These are phyloP conservation scores for Fraxinus americana DNA, from an alignment of 257 asterid genomes.

Conservation along the genomic window DNA sequence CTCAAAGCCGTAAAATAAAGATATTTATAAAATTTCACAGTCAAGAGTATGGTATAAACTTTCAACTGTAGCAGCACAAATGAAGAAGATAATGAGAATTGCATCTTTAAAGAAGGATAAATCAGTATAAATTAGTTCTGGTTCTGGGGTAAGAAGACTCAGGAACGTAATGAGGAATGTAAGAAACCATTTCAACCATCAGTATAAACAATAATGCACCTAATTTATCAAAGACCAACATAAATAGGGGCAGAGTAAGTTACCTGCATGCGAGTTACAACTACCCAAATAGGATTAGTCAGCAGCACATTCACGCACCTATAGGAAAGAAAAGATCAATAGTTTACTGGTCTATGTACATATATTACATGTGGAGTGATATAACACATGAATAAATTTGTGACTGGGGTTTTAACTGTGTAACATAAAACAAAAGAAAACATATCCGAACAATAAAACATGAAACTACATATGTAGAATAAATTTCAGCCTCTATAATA, in stretches of 20 bases:
- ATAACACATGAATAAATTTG: slow-evolving; percentile 11
- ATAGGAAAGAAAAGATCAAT: slow-evolving; percentile 25
- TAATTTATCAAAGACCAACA: slow-evolving; percentile 7
- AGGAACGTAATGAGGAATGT: not conserved
- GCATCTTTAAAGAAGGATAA: not conserved
- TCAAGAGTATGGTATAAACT: not conserved
- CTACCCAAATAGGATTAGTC: slow-evolving; percentile 96
- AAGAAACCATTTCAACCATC: slow-evolving; percentile 8
- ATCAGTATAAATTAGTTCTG: not conserved
- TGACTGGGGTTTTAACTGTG: slow-evolving; percentile 3
- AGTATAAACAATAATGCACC: slow-evolving; percentile 12
- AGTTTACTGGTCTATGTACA: slow-evolving; percentile 20
- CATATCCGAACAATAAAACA: not conserved
- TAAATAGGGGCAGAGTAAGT: slow-evolving; percentile 15
- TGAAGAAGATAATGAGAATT: not conserved
- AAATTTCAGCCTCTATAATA: not conserved
- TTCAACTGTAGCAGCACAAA: not conserved
- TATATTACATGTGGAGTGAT: slow-evolving; percentile 1
- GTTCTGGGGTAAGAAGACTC: not conserved
- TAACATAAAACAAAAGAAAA: not conserved
- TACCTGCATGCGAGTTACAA: slow-evolving; percentile 99
- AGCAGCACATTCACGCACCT: slow-evolving; percentile 96
- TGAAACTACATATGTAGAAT: not conserved
- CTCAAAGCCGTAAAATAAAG: not conserved
- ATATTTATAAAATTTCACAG: not conserved